Conservation (phyloP, 495 filamentous ascomycete species). For the Neurospora cerealis region DNA sequence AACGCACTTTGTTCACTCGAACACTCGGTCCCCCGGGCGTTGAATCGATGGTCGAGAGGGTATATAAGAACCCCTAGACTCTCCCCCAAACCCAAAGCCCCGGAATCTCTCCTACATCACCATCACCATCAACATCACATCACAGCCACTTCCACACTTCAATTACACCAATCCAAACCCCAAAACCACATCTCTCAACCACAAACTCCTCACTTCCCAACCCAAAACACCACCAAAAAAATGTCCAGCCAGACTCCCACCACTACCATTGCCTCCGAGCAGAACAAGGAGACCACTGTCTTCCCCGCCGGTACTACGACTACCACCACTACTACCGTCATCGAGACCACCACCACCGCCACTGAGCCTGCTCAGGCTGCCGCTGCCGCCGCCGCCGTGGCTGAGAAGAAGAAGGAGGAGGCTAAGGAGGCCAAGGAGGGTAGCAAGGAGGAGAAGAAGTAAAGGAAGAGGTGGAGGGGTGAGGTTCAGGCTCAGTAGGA, state of each 20-base stretch:
- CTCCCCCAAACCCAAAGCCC: neutral
- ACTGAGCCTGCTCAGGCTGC: neutral
- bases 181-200: neutral
- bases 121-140: neutral
- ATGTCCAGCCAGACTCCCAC: neutral
- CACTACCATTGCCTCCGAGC: neutral
- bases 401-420: neutral
- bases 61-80: neutral
- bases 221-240: neutral
- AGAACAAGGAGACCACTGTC: neutral
- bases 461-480: neutral
- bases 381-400: neutral
- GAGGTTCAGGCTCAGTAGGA: neutral
- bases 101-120: neutral
- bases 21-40: neutral
- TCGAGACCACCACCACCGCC: neutral
- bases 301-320: neutral
- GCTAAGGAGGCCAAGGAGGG: neutral
- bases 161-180: neutral
- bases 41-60: neutral
- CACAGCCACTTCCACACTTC: neutral
- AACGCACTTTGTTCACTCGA: neutral
- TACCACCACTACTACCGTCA: neutral
- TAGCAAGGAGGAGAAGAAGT: neutral
- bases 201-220: neutral